Percentiles rank a stretch among this genome's conserved stretches.
These are phyloP conservation scores for Boletus subparvulus DNA, from an alignment of 768 basidiomycete species.

Conservation along the genomic window DNA sequence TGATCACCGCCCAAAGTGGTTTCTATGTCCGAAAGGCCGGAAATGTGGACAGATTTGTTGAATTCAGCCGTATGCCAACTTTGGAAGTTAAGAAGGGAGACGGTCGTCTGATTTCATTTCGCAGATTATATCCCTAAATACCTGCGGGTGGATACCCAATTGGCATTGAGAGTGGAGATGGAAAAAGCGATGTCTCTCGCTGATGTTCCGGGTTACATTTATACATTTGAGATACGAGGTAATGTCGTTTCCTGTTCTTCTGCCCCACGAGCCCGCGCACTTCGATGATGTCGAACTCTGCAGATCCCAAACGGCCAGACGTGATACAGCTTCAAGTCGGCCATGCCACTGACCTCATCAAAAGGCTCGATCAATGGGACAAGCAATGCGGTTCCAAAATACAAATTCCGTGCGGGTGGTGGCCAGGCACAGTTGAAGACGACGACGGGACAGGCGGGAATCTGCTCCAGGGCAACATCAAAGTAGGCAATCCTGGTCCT, in stretches of 20 bases:
- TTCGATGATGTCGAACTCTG: conserved; percentile 7
- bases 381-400: conserved; percentile 80
- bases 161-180: conserved; percentile 55
- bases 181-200: conserved; percentile 49
- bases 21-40: conserved; percentile 54
- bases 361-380: conserved; percentile 75
- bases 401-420: conserved; percentile 71
- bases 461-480: conserved; percentile 65
- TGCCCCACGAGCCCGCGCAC: background rate
- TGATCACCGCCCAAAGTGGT: conserved; percentile 48
- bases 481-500: conserved; percentile 57
- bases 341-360: conserved; percentile 68
- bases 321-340: conserved; percentile 76
- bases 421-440: conserved; percentile 56
- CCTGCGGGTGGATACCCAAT: conserved; percentile 58
- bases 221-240: conserved; percentile 80
- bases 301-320: conserved; percentile 36
- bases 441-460: conserved; percentile 39
- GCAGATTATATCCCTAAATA: conserved; percentile 72
- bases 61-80: conserved; percentile 50
- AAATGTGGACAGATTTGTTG: conserved; percentile 44
- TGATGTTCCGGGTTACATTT: conserved; percentile 77
- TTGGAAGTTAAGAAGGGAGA: background rate
- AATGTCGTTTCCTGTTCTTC: conserved; percentile 9
- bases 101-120: conserved; percentile 7